Conservation (phyloP, 108 stramenopile genomes). For the Phaeodactylum tricornutum region DNA sequence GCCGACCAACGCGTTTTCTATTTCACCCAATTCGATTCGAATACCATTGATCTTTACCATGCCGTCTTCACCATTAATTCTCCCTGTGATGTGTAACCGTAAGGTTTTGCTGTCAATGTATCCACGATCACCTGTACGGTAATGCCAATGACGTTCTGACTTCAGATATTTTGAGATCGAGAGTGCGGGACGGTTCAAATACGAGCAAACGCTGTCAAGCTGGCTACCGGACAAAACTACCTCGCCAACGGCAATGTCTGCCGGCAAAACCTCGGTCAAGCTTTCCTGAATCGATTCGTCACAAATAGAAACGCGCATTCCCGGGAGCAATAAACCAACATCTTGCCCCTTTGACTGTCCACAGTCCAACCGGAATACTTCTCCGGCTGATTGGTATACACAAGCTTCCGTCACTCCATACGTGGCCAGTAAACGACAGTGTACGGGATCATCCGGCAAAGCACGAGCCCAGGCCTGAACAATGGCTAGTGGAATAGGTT, state of each 20-base stretch:
- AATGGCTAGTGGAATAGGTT: conserved; percentile 59
- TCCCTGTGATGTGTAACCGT: conserved; percentile 41
- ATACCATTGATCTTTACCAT: conserved; percentile 82
- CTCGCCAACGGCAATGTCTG: conserved; percentile 36
- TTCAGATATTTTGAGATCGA: conserved; percentile 37
- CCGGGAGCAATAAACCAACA: conserved; percentile 52
- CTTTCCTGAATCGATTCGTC: conserved; percentile 11
- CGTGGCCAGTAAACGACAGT: conserved; percentile 55
- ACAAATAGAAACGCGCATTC: conserved; percentile 41
- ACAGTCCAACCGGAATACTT: too few relatives aligned
- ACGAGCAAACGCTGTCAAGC: conserved; percentile 45
- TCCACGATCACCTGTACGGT: conserved; percentile 76
- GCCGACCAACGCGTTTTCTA: conserved; percentile 54
- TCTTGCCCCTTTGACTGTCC: conserved; percentile 18
- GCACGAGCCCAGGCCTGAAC: conserved; percentile 24
- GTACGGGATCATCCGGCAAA: too few relatives aligned
- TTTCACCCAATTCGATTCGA: conserved; percentile 70
- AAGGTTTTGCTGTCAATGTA: conserved; percentile 27
- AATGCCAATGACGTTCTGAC: conserved; percentile 12
- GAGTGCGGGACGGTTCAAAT: conserved; percentile 52
- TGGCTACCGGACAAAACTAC: conserved; percentile 59
- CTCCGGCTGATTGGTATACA: conserved; percentile 77
- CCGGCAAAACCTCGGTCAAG: conserved; percentile 40
- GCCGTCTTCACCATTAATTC: conserved; percentile 70
- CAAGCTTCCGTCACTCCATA: conserved; percentile 87